phyloP scores from a whole-genome alignment of 2,329 filamentous ascomycete species.

The Calonectria honghensis region DNA sequence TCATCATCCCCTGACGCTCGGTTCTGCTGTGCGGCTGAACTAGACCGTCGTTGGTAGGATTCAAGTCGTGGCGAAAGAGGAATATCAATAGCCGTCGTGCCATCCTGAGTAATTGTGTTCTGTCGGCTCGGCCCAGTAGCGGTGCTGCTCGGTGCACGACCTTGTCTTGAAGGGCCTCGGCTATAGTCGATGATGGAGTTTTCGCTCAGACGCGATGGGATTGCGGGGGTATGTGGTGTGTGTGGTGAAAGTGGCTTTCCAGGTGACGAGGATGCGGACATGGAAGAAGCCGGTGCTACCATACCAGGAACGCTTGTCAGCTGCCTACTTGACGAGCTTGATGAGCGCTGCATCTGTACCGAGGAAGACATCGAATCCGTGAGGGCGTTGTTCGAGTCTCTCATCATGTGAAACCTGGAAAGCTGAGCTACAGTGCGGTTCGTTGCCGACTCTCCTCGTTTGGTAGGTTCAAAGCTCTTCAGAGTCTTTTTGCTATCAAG shows the following conservation, averaged over 20 bases:
- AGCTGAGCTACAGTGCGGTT: conserved; percentile 87
- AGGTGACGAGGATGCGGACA: conserved; percentile 91
- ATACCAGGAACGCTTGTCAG: conserved; percentile 79
- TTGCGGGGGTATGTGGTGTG: conserved; percentile 93
- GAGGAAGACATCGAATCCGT: conserved; percentile 97
- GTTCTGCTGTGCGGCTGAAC: conserved; percentile 80
- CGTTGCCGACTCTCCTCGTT: conserved; percentile 80
- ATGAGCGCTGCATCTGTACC: conserved; percentile 87
- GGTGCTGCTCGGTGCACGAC: conserved; percentile 51
- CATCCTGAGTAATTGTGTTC: conserved; percentile 67
- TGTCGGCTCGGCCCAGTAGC: conserved; percentile 60
- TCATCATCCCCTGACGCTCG: conserved; percentile 74
- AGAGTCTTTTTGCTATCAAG: conserved; percentile 93
- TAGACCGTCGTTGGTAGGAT: conserved; percentile 77
- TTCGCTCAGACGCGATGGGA: conserved; percentile 94
- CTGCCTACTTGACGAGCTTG: conserved; percentile 81
- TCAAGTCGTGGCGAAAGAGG: conserved; percentile 80
- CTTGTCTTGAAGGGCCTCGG: conserved; percentile 57
- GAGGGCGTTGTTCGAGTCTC: conserved; percentile 89
- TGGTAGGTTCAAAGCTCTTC: conserved; percentile 82
- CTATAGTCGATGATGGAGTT: conserved; percentile 79
- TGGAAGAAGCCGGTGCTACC: conserved; percentile 82
- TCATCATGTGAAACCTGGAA: conserved; percentile 90
- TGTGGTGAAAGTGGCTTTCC: conserved; percentile 93
- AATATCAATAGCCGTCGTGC: conserved; percentile 82